These are phyloP conservation scores for Tuber umbilicatum DNA, from an alignment of 495 filamentous ascomycete genomes.

Conservation along the genomic window DNA sequence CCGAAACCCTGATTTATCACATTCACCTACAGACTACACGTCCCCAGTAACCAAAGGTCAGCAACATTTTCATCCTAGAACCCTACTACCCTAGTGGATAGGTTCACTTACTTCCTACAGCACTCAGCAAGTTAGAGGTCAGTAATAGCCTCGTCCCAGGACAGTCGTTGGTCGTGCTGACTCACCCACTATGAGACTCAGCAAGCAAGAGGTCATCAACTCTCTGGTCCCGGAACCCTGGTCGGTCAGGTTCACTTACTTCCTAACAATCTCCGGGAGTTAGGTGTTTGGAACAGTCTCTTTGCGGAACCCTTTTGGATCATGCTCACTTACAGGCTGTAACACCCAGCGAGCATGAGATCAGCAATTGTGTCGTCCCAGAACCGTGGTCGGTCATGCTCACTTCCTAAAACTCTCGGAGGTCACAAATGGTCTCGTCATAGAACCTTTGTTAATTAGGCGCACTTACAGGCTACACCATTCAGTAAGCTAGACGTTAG, in stretches of 20 bases:
- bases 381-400: no score
- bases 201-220: not conserved
- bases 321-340: not conserved
- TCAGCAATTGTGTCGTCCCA: no score
- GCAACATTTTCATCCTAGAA: not conserved
- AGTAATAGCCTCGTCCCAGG: not conserved
- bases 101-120: not conserved
- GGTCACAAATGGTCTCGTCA: no score
- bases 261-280: not conserved
- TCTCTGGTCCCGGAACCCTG: not conserved
- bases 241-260: not conserved
- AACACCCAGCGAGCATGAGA: no score
- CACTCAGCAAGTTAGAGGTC: not conserved
- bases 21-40: not conserved
- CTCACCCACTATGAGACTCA: not conserved
- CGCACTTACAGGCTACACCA: no score
- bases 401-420: no score
- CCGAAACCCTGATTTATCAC: not conserved
- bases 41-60: not conserved
- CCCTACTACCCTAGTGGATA: not conserved
- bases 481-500: no score
- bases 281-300: not conserved
- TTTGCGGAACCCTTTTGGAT: not conserved
- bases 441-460: no score
- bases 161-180: not conserved